phyloP scores from a whole-genome alignment of 2,329 filamentous ascomycete species.

The Cytospora piceae region DNA sequence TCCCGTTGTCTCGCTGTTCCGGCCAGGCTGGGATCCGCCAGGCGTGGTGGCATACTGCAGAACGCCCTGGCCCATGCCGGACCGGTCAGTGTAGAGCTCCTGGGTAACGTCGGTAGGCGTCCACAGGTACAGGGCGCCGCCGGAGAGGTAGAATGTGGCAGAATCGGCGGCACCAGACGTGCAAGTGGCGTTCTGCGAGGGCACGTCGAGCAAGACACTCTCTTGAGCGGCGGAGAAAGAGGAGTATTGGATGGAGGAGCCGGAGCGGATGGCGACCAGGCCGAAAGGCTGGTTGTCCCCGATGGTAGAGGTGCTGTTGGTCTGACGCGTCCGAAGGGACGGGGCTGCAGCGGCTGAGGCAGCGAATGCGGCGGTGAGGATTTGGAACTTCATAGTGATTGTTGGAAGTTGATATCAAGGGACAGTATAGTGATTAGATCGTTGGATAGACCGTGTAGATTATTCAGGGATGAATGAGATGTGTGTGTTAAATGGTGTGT shows the following conservation, averaged over 20 bases:
- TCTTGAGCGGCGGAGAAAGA: conserved; percentile 48
- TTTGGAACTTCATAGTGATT: conserved; percentile 46
- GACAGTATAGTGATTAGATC: conserved; percentile 13
- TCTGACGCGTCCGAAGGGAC: conserved; percentile 32
- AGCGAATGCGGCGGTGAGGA: conserved; percentile 57
- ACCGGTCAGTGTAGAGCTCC: conserved; percentile 57
- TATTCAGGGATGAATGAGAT: not conserved
- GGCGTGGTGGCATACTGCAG: conserved; percentile 53
- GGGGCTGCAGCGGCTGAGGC: conserved; percentile 40
- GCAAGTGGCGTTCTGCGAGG: conserved; percentile 54
- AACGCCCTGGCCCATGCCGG: conserved; percentile 61
- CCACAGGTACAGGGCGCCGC: conserved; percentile 54
- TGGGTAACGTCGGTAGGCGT: conserved; percentile 48
- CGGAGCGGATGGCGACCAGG: conserved; percentile 54
- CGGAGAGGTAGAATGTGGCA: conserved; percentile 55
- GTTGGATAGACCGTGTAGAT: conserved; percentile 5
- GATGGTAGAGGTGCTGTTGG: conserved; percentile 34
- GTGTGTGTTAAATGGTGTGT: conserved; percentile 4
- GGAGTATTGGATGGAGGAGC: conserved; percentile 52
- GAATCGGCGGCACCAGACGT: conserved; percentile 42
- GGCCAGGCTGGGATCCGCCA: conserved; percentile 44
- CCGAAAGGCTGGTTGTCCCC: conserved; percentile 43
- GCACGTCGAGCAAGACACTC: conserved; percentile 49
- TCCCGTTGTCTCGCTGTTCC: conserved; percentile 50
- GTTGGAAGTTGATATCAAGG: conserved; percentile 20